Evolutionary conservation across 345 rosid genomes (phyloP).

Genomic region (Eucalyptus tenuipes): DNA sequence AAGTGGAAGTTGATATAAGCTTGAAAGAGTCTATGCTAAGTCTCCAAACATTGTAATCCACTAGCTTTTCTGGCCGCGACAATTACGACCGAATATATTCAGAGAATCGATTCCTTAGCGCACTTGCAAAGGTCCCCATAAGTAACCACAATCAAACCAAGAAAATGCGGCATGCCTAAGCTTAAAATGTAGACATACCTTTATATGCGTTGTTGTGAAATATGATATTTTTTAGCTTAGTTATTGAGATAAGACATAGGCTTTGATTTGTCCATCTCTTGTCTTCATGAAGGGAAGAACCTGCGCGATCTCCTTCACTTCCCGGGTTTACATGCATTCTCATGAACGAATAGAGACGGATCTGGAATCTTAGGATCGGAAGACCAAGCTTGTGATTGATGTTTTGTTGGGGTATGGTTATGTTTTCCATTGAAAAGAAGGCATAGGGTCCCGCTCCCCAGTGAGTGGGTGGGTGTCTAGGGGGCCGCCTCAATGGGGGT

Average conservation of each 20-base stretch:
- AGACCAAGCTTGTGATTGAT: neutral
- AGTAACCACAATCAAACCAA: neutral
- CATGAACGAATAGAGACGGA: neutral
- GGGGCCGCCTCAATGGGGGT: too few relatives aligned
- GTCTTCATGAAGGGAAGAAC: neutral
- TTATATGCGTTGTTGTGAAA: neutral
- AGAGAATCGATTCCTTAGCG: neutral
- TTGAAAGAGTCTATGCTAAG: too few relatives aligned
- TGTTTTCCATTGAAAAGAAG: too few relatives aligned
- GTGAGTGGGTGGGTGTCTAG: fast-evolving
- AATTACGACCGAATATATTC: neutral
- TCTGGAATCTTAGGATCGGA: neutral
- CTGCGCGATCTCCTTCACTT: neutral
- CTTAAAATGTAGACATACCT: neutral
- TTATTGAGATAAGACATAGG: neutral
- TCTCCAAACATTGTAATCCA: too few relatives aligned
- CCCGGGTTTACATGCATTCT: neutral
- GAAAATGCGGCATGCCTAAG: neutral
- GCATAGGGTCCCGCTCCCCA: fast-evolving
- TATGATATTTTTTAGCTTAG: neutral
- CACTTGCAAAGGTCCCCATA: neutral
- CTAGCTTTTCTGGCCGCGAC: too few relatives aligned
- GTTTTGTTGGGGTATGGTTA: too few relatives aligned
- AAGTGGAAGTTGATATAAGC: too few relatives aligned
- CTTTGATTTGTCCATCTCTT: neutral